Conservation (phyloP, 2,329 filamentous ascomycete species). For the Colletotrichum sp. region DNA sequence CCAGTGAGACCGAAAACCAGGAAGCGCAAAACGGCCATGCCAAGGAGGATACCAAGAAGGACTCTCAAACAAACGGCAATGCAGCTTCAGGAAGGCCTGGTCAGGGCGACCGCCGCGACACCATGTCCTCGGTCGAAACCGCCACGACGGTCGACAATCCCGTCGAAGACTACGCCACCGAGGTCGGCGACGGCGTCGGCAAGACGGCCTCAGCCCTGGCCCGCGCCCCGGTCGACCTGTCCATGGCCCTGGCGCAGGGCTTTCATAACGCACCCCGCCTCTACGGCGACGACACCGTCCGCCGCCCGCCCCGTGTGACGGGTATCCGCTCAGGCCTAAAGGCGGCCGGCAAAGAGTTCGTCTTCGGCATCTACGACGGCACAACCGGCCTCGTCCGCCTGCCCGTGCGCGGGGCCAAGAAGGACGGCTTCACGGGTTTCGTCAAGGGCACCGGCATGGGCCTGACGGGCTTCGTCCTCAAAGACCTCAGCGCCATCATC, state of each 20-base stretch:
- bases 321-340: constrained; percentile 68
- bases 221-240: constrained; percentile 64
- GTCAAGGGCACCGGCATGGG: constrained; percentile 67
- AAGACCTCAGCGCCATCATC: constrained; percentile 66
- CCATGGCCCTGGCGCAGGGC: constrained; percentile 68
- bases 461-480: constrained; percentile 67
- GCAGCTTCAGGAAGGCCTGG: background rate
- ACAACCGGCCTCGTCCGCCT: constrained; percentile 67
- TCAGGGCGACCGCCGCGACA: constrained; percentile 20
- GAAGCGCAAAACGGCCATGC: background rate
- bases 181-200: constrained; percentile 57
- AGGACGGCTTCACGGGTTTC: constrained; percentile 52
- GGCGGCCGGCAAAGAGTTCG: constrained; percentile 66
- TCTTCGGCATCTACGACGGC: constrained; percentile 69
- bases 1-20: background rate
- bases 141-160: constrained; percentile 27
- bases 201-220: constrained; percentile 57
- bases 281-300: constrained; percentile 74
- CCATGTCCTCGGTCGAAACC: constrained; percentile 19
- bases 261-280: constrained; percentile 75
- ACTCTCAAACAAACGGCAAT: background rate
- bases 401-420: constrained; percentile 61
- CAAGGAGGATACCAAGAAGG: background rate
- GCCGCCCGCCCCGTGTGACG: constrained; percentile 66
- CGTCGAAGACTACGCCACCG: constrained; percentile 48